Conservation (phyloP, 2,329 filamentous ascomycete genomes). For the Aureobasidium sp. region DNA sequence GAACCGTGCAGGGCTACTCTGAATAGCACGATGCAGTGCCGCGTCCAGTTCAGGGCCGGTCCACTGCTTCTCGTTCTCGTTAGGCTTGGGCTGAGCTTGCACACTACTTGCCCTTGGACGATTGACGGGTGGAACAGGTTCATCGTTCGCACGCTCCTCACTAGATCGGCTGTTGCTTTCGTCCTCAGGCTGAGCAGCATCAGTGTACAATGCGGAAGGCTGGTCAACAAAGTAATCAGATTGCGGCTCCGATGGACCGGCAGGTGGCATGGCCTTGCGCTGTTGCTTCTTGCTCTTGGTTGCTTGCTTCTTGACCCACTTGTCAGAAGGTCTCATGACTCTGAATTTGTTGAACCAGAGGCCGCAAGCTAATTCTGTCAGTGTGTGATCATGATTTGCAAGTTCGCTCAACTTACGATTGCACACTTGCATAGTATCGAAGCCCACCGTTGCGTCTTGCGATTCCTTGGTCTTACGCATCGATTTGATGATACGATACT, state of each 20-base stretch:
- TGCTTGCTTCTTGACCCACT: conserved; percentile 51
- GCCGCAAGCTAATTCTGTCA: conserved; percentile 59
- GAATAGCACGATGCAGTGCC: conserved; percentile 48
- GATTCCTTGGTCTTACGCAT: conserved; percentile 46
- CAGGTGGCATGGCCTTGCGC: conserved; percentile 18
- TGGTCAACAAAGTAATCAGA: conserved; percentile 17
- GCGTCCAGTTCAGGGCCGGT: conserved; percentile 19
- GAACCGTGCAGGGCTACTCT: conserved; percentile 54
- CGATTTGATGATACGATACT: conserved; percentile 76
- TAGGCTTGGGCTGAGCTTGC: conserved; percentile 35
- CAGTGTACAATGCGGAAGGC: conserved; percentile 18
- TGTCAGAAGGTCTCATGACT: conserved; percentile 71
- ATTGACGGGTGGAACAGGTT: conserved; percentile 26
- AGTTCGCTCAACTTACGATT: conserved; percentile 58
- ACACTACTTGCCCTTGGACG: conserved; percentile 43
- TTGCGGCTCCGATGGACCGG: conserved; percentile 14
- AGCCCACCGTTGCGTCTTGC: conserved; percentile 35
- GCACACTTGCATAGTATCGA: conserved; percentile 71
- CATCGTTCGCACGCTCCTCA: conserved; percentile 4
- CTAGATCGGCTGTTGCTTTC: neutral
- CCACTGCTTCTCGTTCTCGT: conserved; percentile 25
- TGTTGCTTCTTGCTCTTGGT: conserved; percentile 27
- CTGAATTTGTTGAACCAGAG: conserved; percentile 91
- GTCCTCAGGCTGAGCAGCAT: conserved; percentile 17
- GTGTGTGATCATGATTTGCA: neutral